Evolutionary conservation across 2,329 filamentous ascomycete species (phyloP).

Genomic region (Blumeria graminis): DNA sequence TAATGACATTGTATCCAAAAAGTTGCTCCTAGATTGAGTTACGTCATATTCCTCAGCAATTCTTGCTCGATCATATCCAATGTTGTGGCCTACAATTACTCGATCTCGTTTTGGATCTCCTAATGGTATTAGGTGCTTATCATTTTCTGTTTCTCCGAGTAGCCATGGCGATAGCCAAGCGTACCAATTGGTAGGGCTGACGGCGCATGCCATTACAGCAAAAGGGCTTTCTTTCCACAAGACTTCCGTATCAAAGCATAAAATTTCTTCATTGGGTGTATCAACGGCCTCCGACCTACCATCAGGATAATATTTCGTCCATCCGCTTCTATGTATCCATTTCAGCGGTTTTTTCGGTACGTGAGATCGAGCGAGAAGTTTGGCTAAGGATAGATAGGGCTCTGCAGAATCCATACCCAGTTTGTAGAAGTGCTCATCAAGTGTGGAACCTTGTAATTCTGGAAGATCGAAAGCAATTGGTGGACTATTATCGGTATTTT

Average conservation of each 20-base stretch:
- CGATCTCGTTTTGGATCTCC: slow-evolving; percentile 51
- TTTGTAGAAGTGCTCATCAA: slow-evolving; percentile 87
- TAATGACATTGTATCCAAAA: slow-evolving; percentile 92
- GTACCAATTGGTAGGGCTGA: slow-evolving; percentile 80
- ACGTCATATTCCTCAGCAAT: slow-evolving; percentile 76
- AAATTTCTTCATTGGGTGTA: slow-evolving; percentile 53
- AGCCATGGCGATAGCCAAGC: slow-evolving; percentile 94
- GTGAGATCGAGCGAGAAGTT: slow-evolving; percentile 41
- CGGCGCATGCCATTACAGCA: slow-evolving; percentile 91
- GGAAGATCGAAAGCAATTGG: slow-evolving; percentile 79
- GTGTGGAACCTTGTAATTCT: slow-evolving; percentile 46
- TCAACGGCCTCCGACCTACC: slow-evolving; percentile 48
- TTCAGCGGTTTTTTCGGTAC: slow-evolving; percentile 34
- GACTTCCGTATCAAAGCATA: slow-evolving; percentile 91
- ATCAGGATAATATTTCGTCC: slow-evolving; percentile 75
- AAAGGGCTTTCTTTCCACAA: slow-evolving; percentile 86
- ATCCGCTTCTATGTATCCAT: slow-evolving; percentile 65
- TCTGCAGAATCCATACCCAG: slow-evolving; percentile 71
- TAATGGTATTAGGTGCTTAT: slow-evolving; percentile 65
- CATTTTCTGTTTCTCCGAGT: slow-evolving; percentile 51
- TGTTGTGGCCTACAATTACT: slow-evolving; percentile 79
- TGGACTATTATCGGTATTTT: slow-evolving; percentile 52
- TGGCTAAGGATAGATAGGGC: slow-evolving; percentile 55
- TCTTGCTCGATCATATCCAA: slow-evolving; percentile 80
- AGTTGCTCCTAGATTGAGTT: slow-evolving; percentile 59